These are phyloP conservation scores for Teunomyces atbi DNA, from an alignment of 805 yeast species.

Conservation along the genomic window DNA sequence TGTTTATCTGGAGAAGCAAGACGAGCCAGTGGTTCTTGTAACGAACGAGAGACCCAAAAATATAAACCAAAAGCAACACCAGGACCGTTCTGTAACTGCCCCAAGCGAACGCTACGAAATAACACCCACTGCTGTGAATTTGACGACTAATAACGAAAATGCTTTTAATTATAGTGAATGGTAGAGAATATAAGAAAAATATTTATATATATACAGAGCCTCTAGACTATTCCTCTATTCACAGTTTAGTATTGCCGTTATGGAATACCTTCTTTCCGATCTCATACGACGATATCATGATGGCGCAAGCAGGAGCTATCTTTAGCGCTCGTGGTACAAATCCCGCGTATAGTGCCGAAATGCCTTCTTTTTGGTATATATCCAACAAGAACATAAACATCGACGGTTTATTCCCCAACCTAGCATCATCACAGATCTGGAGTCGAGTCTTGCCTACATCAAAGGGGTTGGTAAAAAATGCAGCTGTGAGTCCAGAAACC, in stretches of 20 bases:
- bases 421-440: conserved; percentile 52
- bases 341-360: conserved; percentile 84
- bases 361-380: conserved; percentile 72
- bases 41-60: not conserved
- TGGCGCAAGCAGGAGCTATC: conserved; percentile 97
- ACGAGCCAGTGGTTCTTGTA: not conserved
- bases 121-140: not conserved
- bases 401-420: conserved; percentile 18
- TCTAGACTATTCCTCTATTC: conserved; percentile 3
- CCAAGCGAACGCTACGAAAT: conserved; percentile 9
- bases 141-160: not conserved
- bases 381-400: conserved; percentile 67
- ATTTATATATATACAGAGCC: conserved; percentile 1
- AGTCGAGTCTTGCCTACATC: conserved; percentile 95
- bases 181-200: not conserved
- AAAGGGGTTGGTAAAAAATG: conserved; percentile 86
- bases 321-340: conserved; percentile 81
- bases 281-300: conserved; percentile 95
- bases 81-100: conserved; percentile 10
- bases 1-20: not conserved
- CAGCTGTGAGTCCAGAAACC: conserved; percentile 80
- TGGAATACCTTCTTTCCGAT: conserved; percentile 63
- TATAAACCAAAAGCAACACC: conserved; percentile 2
- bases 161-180: not conserved
- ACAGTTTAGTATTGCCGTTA: conserved; percentile 16